A percentile compares a stretch with the other conserved stretches of the same genome.
phyloP scores from a whole-genome alignment of 2,329 filamentous ascomycete genomes.

The Sarocladiaceae sp. region DNA sequence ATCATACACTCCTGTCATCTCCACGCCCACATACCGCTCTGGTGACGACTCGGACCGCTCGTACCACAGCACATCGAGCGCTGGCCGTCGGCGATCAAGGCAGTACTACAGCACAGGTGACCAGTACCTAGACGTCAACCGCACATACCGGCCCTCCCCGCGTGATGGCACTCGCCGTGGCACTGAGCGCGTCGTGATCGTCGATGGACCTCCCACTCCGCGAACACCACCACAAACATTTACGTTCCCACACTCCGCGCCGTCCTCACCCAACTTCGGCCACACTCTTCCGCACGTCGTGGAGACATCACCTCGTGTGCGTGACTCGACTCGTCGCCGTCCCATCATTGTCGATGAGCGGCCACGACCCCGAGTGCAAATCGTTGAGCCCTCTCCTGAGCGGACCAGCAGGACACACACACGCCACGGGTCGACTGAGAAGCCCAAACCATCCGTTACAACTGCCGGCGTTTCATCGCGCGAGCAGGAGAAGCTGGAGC shows the following conservation, averaged over 20 bases:
- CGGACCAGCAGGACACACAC: background rate
- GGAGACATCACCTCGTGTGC: conserved; percentile 18
- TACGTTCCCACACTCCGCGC: conserved; percentile 33
- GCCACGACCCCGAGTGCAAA: conserved; percentile 14
- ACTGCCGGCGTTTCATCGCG: background rate
- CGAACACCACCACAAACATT: conserved; percentile 39
- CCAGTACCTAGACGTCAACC: conserved; percentile 8
- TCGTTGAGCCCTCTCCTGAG: conserved; percentile 7
- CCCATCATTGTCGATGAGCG: conserved; percentile 36
- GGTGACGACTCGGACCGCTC: conserved; percentile 34
- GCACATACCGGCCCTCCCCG: background rate
- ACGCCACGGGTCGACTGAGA: background rate
- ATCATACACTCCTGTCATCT: conserved; percentile 26
- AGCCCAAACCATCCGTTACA: background rate
- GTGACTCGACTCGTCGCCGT: conserved; percentile 21
- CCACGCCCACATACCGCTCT: conserved; percentile 28
- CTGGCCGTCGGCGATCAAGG: conserved; percentile 22
- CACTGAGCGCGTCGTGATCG: conserved; percentile 40
- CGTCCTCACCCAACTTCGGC: conserved; percentile 29
- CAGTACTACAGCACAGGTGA: background rate
- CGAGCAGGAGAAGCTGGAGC: conserved; percentile 13
- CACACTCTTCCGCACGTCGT: conserved; percentile 20
- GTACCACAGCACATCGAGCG: conserved; percentile 24
- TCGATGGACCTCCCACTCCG: conserved; percentile 40
- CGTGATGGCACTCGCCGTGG: conserved; percentile 23